phyloP scores from a whole-genome alignment of 371 early-diverging fungal species.

The Nosema muscidifuracis region DNA sequence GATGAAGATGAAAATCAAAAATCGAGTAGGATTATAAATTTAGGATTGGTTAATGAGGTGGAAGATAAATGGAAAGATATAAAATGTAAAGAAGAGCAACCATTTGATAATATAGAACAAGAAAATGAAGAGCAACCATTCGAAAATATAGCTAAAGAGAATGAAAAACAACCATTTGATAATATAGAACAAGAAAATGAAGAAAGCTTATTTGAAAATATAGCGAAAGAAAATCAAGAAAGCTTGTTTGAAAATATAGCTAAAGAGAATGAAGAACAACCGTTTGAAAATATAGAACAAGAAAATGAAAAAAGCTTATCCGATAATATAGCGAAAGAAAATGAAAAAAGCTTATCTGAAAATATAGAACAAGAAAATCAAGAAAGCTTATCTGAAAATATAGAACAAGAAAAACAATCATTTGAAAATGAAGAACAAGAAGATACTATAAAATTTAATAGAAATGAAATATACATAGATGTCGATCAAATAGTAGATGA shows the following conservation, averaged over 20 bases:
- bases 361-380: too few species aligned
- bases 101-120: neutral
- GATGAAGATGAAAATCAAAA: neutral
- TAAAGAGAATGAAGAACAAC: neutral
- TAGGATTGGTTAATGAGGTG: neutral
- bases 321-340: too few species aligned
- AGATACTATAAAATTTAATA: slow-evolving; percentile 12
- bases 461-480: neutral
- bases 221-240: too few species aligned
- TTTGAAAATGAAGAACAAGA: slow-evolving; percentile 21
- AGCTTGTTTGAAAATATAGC: neutral
- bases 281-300: slow-evolving; percentile 19
- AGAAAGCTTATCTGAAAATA: too few species aligned
- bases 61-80: neutral
- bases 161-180: neutral
- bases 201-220: too few species aligned
- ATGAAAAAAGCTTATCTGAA: too few species aligned
- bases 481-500: neutral
- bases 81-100: neutral
- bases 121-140: neutral
- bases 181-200: neutral
- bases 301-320: too few species aligned
- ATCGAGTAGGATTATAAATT: too few species aligned
- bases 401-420: neutral
- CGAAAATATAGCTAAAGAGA: neutral